phyloP scores from a whole-genome alignment of 2,329 filamentous ascomycete genomes.

The Aspergillus bombycis region DNA sequence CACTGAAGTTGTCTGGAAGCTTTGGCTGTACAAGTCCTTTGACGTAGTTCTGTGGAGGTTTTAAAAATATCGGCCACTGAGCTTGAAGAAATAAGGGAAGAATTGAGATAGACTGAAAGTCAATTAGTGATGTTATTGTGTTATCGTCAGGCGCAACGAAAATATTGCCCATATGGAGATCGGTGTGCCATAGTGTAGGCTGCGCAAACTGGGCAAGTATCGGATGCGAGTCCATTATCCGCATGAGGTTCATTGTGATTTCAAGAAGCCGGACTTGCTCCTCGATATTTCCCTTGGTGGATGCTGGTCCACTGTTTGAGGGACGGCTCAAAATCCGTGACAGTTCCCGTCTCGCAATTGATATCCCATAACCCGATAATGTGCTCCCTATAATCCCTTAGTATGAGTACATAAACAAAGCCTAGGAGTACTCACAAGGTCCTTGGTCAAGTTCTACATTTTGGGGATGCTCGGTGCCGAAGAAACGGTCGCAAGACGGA shows the following conservation, averaged over 20 bases:
- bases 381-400: conserved; percentile 21
- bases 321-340: conserved; percentile 15
- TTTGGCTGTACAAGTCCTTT: conserved; percentile 22
- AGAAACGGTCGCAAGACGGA: conserved; percentile 24
- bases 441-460: conserved; percentile 13
- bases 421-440: conserved; percentile 17
- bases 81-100: conserved; percentile 32
- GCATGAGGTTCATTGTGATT: conserved; percentile 17
- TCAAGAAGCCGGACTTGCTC: conserved; percentile 19
- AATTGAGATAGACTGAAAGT: conserved; percentile 30
- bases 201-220: conserved; percentile 14
- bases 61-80: conserved; percentile 30
- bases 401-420: not conserved
- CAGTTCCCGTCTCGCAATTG: conserved; percentile 22
- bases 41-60: conserved; percentile 24
- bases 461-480: conserved; percentile 6
- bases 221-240: conserved; percentile 20
- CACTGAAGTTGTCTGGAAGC: conserved; percentile 35
- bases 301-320: conserved; percentile 3
- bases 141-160: conserved; percentile 28
- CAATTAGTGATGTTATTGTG: conserved; percentile 29
- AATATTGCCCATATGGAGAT: conserved; percentile 39
- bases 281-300: conserved; percentile 16
- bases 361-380: conserved; percentile 19
- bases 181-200: conserved; percentile 29